Base-by-base conservation (phyloP, 2,329 filamentous ascomycete genomes). In the Westerdykella aurantiaca region DNA sequence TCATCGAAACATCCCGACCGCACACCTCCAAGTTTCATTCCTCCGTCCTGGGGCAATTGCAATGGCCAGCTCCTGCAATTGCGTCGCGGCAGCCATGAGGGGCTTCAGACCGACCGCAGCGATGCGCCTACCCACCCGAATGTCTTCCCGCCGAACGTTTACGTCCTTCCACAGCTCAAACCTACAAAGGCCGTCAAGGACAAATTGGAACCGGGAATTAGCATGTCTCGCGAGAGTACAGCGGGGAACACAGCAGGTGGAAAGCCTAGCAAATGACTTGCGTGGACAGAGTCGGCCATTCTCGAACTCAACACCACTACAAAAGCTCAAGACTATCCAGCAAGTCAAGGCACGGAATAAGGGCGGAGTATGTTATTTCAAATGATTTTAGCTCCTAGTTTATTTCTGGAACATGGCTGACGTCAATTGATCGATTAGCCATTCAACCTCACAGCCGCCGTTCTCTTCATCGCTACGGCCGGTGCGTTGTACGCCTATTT, bases 401-500 rank as follows among this genome's bases (percentile, higher is more conserved):
- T 18, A 22, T 21, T 14, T 18, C 34, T 14, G 10, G 6, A 6
- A 29, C 9, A 23, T 17, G 29, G 37, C 45, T 55, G 35, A 52
- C 49, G 13, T 51, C 37, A 50, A 39, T 37, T 4, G 9, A 4
- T 4, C n/a, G 3, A 29, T 31, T 51, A 89, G 84, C 93, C 93
- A 23, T 97, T 98, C 73, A 95, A 90, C 42, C 90, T 87, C 81
- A 91, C 88, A 70, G 85, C 91, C 25, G 91, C 88, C 14, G 56
- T 89, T 40, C 77, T 98, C 51, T 97, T 98, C 72, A 76, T 97
- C 52, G 64, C 78, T 38, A 85, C 89, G 2, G 89, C 87, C 56
- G 82, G 73, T 11, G 84, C 81, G 22, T 76, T 98, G 59, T 82
- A 89, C 48, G 80, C 87, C 70, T 98, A 97, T 68, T 97, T 98